Base-by-base conservation (phyloP, 257 asterid species). In the Thymus mandschuricus region DNA sequence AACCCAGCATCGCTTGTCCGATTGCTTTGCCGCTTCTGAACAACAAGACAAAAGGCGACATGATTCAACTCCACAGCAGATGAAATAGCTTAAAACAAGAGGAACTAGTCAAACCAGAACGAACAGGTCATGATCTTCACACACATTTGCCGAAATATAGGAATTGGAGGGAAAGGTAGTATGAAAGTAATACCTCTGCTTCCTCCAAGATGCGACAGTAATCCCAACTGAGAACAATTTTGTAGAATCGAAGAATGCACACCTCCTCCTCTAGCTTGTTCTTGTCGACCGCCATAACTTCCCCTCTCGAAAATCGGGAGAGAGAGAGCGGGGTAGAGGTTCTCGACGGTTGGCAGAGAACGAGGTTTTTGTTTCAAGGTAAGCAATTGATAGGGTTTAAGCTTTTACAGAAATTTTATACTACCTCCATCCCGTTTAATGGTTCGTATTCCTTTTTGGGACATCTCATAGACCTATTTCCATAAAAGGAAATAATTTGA, bases 201-300 rank as follows among this genome's bases (percentile, higher is more conserved):
- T 95, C 92, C n/a, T 79, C 75, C 81, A 89, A 82, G 28, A 94
- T 72, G 68, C 82, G 96, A 56, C 82, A 75, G 75, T 88, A 95
- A 73, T 95, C 99, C 99, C 98, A 95, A 50, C 86, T 78, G 40
- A 95, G 97, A 29, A 95, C 92, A 8, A 88, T 89, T 40, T 87
- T 85, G 79, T 86, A 87, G 60, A 95, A 95, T 54, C 97, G 92
- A 74, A 72, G 84, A 81, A 85, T 65, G 44, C 76, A 69, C 3
- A 88, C 75, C 78, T 88, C 98, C 60, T 80, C 89, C 55, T 89
- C 95, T 34, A 81, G 75, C 74, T 77, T 85, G 77, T 68, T 85
- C 83, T 79, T 87, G 68, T 93, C 96, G 21, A 86, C 86, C 52
- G 96, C 96, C 98, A 93, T 93, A 11, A 8, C 65, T 31, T 35